Evolutionary conservation across 768 basidiomycete genomes (phyloP), one percentile per base, ranked within the genome.

Genomic region (Sarcodon sp.): DNA sequence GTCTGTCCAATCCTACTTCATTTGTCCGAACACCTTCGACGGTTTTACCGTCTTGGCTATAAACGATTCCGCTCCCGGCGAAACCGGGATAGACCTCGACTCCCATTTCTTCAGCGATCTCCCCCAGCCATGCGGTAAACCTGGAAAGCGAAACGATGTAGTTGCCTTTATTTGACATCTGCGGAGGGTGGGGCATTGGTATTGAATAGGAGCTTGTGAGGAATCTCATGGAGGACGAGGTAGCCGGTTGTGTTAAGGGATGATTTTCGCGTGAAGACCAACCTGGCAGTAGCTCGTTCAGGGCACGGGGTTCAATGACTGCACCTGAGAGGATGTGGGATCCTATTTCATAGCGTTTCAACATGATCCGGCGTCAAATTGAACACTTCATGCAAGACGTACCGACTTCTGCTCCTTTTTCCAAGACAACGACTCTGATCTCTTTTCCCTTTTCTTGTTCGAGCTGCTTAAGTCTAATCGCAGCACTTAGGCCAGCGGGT

Each of bases 31-130:
- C 83, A 7, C 94, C 96, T 33, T 68, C 69, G 9, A 92, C 83
- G 48, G 64, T 74, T 48, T 59, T 67, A 53, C 66, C 83, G 50
- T 79, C 76, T 4, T 79, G 70, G 43, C 76, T 72, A 52, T 85
- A 81, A 0, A 97, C 73, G 11, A 96, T 63, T 33, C 80, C 75
- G 0, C 93, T 84, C n/a, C 87, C 96, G 0, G 91, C 90, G 57
- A 98, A 98, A 4, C 96, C 94, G 2, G 96, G 87, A 61, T 98
- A 99, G 21, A 99, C 80, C 62, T 99, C 96, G 31, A 96, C 89
- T 27, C 92, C 94, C 32, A 79, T 62, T 37, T 74, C 79, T 53
- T 97, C 93, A 0, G 94, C 94, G 32, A 96, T 75, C 47, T 71
- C 65, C 3, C 79, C 87, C 1, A 99, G 75, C 93, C 94, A 98